Conservation (phyloP, 2,329 filamentous ascomycete genomes). For the Periconia sp. region DNA sequence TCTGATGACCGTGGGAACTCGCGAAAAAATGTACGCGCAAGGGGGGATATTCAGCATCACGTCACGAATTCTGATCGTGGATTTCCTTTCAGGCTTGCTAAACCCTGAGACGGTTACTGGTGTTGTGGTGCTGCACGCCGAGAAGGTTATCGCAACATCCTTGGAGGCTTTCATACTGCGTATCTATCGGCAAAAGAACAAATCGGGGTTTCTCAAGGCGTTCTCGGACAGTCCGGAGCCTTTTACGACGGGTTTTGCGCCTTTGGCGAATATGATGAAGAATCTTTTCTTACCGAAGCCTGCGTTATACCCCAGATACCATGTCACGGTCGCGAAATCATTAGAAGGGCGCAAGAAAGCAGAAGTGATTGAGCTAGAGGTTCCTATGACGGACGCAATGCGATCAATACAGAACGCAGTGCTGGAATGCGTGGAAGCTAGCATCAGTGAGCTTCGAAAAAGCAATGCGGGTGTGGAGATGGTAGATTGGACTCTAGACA, state of each 20-base stretch:
- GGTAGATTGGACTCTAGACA: conserved; percentile 96
- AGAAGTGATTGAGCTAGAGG: conserved; percentile 94
- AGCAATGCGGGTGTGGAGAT: conserved; percentile 87
- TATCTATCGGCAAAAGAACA: conserved; percentile 93
- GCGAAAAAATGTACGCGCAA: conserved; percentile 87
- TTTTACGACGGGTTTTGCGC: conserved; percentile 84
- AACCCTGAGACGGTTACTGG: conserved; percentile 85
- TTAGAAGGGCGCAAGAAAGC: conserved; percentile 90
- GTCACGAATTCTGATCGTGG: conserved; percentile 90
- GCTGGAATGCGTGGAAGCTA: conserved; percentile 93
- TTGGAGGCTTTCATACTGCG: conserved; percentile 93
- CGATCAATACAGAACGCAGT: conserved; percentile 89
- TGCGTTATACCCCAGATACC: conserved; percentile 90
- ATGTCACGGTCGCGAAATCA: conserved; percentile 84
- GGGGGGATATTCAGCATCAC: conserved; percentile 96
- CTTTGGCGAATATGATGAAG: conserved; percentile 85
- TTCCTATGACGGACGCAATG: conserved; percentile 96
- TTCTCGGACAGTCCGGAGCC: conserved; percentile 93
- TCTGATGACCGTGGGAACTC: conserved; percentile 78
- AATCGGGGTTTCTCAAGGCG: conserved; percentile 88
- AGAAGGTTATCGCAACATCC: conserved; percentile 81
- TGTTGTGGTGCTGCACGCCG: conserved; percentile 83
- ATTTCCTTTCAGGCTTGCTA: conserved; percentile 81
- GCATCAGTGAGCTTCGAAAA: conserved; percentile 91
- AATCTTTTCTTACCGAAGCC: conserved; percentile 89